These are phyloP conservation scores for Coniferiporia sulphurascens DNA, from an alignment of 1,284 basidiomycete species.

Conservation along the genomic window DNA sequence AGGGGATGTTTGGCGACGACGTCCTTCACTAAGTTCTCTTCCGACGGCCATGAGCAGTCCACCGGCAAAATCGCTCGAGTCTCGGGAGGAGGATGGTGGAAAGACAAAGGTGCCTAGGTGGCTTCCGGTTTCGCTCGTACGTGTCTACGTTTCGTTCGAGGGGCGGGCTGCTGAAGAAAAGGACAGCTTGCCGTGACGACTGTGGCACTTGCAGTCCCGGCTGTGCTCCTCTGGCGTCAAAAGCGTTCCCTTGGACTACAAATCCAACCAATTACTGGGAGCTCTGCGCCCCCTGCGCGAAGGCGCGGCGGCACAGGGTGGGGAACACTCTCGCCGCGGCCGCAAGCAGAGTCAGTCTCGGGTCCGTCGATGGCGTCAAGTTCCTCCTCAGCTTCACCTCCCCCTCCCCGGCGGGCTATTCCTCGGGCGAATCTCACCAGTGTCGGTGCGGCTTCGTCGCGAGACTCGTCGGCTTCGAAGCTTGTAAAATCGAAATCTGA, in stretches of 20 bases:
- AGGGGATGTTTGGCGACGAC: neutral
- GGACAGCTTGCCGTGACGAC: constrained; percentile 12
- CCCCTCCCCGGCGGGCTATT: neutral
- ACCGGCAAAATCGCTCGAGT: neutral
- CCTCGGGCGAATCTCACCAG: neutral
- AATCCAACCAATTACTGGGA: neutral
- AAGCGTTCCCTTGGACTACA: constrained; percentile 9
- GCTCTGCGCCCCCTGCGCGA: neutral
- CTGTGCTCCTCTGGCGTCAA: constrained; percentile 15
- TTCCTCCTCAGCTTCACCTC: neutral
- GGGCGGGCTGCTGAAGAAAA: neutral
- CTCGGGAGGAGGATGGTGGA: neutral
- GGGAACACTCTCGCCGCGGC: neutral
- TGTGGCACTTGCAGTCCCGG: constrained; percentile 14
- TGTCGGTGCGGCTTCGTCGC: neutral
- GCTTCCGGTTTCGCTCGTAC: constrained; percentile 16
- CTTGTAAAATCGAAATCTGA: neutral
- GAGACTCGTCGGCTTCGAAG: neutral
- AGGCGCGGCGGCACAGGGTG: neutral
- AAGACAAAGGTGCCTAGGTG: constrained; percentile 9
- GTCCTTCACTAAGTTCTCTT: too few relatives aligned
- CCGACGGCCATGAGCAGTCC: constrained; percentile 4
- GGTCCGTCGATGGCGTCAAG: neutral
- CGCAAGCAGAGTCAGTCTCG: neutral
- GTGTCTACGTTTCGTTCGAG: neutral